Percentiles rank a stretch among this genome's conserved stretches.
Evolutionary conservation across 208 protist species (phyloP).

Genomic region (Crithidia sp.): DNA sequence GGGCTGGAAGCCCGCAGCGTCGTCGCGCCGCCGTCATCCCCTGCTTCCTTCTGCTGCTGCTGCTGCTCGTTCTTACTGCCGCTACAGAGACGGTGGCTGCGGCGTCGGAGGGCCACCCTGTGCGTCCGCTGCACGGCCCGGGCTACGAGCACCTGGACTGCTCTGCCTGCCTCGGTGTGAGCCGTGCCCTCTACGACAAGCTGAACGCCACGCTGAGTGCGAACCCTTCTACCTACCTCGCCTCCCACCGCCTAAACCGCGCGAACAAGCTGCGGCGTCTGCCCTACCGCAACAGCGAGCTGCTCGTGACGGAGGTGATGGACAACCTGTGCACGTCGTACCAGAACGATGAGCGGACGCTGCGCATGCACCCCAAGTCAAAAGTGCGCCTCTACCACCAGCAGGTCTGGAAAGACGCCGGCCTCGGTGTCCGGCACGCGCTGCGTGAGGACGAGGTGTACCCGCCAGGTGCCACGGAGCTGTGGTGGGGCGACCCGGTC

Average conservation of each 20-base stretch:
- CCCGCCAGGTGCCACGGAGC: slow-evolving; percentile 17
- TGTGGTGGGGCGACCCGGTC: slow-evolving; percentile 13
- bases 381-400: slow-evolving; percentile 68
- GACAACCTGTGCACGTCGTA: slow-evolving; percentile 61
- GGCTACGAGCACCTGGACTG: slow-evolving; percentile 79
- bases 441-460: slow-evolving; percentile 47
- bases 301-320: slow-evolving; percentile 78
- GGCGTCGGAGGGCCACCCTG: slow-evolving; percentile 2
- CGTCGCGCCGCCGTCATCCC: neutral
- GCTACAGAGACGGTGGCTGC: neutral
- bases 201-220: slow-evolving; percentile 72
- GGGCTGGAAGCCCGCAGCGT: no score
- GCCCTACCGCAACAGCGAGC: slow-evolving; percentile 71
- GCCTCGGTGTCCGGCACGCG: slow-evolving; percentile 6
- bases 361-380: slow-evolving; percentile 62
- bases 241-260: slow-evolving; percentile 54
- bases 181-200: slow-evolving; percentile 45
- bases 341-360: slow-evolving; percentile 43
- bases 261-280: slow-evolving; percentile 40
- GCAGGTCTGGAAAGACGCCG: slow-evolving; percentile 27
- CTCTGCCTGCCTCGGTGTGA: slow-evolving; percentile 79
- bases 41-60: neutral
- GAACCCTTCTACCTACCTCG: slow-evolving; percentile 45
- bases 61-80: neutral
- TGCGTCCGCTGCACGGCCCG: slow-evolving; percentile 39